Base-by-base conservation (phyloP, 1,284 basidiomycete species). In the Tilletiopsis washingtonensis region DNA sequence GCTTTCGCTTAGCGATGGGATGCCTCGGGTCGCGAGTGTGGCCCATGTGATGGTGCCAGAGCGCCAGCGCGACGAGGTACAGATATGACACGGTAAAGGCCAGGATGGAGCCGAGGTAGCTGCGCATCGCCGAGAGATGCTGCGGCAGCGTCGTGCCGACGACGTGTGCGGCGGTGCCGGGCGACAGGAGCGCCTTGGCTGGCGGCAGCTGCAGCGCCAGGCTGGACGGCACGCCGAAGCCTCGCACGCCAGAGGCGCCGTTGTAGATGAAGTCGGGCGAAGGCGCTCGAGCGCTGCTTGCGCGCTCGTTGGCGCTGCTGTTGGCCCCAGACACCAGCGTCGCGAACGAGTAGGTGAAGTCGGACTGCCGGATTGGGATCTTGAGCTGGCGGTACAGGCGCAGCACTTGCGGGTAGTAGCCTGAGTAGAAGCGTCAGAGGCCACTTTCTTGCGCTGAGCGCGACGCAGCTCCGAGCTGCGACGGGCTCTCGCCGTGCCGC, bases 401-500 rank as follows among this genome's bases (percentile, higher is more conserved):
- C 11, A 67, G 51, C 0, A 71, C 61, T 34, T 67, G 49, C 0
- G 69, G 68, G 43, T 72, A 72, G 50, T 69, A 72, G n/a, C 65
- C 67, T 49, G 42, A 9, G 15, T 2, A 17, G 26, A 5, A 43
- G 44, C 1, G 17, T 40, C 17, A 5, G 15, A 14, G 5, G 19
- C 47, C 17, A 4, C 26, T 20, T 44, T 21, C 19, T 34, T 34
- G 32, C 32, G 17, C 39, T 6, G 39, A 40, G n/a, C 7, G 39
- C 7, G 39, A 40, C 6, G n/a, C n/a, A n/a, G n/a, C n/a, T n/a
- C n/a, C n/a, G n/a, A n/a, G n/a, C n/a, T n/a, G n/a, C n/a, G n/a
- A n/a, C n/a, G n/a, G n/a, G n/a, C n/a, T n/a, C n/a, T n/a, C n/a
- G n/a, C n/a, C n/a, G n/a, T n/a, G n/a, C n/a, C n/a, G n/a, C n/a